Base-by-base conservation (phyloP, 129 eudicot genomes). In the Saposhnikovia divaricata region DNA sequence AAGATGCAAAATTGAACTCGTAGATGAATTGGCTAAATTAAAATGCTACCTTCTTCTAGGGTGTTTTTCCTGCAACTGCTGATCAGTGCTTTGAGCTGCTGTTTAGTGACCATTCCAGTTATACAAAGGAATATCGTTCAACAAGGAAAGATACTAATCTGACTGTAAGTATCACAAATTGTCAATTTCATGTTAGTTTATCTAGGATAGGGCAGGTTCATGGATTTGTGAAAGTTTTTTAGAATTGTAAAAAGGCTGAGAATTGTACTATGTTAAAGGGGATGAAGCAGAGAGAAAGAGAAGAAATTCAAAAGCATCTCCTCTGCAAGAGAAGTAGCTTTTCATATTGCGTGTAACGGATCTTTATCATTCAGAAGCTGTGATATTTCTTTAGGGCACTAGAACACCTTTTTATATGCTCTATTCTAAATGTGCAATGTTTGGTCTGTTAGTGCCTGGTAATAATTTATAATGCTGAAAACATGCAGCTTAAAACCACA, bases 81-180 rank as follows among this genome's bases (percentile, higher is more conserved):
- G 97, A 92, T 83, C 92, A 90, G 74, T 88, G 88, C 85, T 92
- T 87, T 78, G 87, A 88, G 47, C 16, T 92, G 74, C 84, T 94
- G 81, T 85, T 94, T 79, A 87, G 83, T 74, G 97, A 94, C 74
- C 85, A 84, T 81, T 94, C 98, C 72, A 86, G 68, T 72, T 94
- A 84, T 79, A 91, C 89, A 77, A 86, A 86, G 69, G 92, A 91
- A 65, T 94, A 90, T 76, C 98, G 97, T 42, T 47, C 88, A 45
- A 81, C 71, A 27, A 84, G 97, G 48, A 94, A 94, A 79, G 97
- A 94, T 84, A 74, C 94, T 59, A 86, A 92, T 89, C 90, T 94
- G 70, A 83, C 70, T 37, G 98, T 90, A 86, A 84, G 96, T 77
- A 66, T 46, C 19, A 73, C 25, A 37, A 14, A 75, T 63, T 34